Conservation (phyloP, 176 grass and related monocot genomes). For the Juncus effusus region DNA sequence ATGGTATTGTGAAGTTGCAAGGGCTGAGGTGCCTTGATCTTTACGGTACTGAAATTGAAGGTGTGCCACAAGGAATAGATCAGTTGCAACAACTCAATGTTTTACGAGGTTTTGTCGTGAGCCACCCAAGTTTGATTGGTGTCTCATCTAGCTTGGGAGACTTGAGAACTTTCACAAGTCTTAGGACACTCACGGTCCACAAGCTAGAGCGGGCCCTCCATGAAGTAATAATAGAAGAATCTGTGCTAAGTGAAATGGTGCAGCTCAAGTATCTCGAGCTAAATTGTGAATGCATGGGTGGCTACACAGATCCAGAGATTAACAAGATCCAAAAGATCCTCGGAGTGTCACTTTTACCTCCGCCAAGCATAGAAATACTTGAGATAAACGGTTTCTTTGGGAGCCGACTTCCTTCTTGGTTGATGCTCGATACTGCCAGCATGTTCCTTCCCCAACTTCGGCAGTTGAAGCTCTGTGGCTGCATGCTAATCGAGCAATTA, state of each 20-base stretch:
- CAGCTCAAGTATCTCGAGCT: neutral
- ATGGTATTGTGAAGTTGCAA: constrained; percentile 3
- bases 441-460: neutral
- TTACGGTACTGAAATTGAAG: neutral
- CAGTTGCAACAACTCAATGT: constrained; percentile 15
- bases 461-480: neutral
- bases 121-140: neutral
- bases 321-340: neutral
- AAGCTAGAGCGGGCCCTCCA: constrained; percentile 5
- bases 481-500: neutral
- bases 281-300: neutral
- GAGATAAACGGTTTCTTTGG: neutral
- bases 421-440: neutral
- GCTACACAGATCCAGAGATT: neutral
- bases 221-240: neutral
- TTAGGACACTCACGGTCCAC: neutral
- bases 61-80: constrained; percentile 32
- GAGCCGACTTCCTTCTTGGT: neutral
- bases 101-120: constrained; percentile 16
- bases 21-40: constrained; percentile 14
- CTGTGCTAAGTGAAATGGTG: neutral
- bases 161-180: neutral
- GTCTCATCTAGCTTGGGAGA: constrained; percentile 29
- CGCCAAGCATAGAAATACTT: neutral
- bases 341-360: neutral